phyloP scores from a whole-genome alignment of 257 asterid species.

The Thymus quinquecostatus region DNA sequence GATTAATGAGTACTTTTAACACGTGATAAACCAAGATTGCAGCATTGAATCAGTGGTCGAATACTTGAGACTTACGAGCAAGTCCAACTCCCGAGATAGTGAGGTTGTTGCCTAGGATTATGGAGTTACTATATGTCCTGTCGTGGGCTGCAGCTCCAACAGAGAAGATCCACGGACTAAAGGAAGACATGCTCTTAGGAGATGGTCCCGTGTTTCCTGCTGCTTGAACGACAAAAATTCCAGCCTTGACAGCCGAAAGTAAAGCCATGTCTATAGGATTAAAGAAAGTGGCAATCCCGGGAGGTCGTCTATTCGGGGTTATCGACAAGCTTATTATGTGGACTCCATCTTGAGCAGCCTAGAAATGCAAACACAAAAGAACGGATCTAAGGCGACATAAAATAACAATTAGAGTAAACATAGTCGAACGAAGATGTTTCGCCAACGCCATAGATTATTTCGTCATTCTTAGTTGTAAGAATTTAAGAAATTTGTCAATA shows the following conservation, averaged over 20 bases:
- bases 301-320: conserved; percentile 98
- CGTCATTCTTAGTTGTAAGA: not conserved
- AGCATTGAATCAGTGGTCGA: not conserved
- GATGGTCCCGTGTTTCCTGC: conserved; percentile 99
- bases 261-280: conserved; percentile 99
- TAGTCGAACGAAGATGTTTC: too few relatives aligned
- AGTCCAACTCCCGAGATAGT: conserved; percentile 95
- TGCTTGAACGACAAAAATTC: conserved; percentile 94
- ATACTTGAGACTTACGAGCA: conserved; percentile 71
- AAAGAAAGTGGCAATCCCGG: conserved; percentile 95
- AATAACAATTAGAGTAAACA: not conserved
- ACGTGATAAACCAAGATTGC: not conserved
- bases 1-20: not conserved
- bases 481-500: conserved; percentile 6
- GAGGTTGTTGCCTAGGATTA: conserved; percentile 80
- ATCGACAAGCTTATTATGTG: conserved; percentile 91
- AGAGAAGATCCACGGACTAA: conserved; percentile 96
- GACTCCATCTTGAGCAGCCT: conserved; percentile 99
- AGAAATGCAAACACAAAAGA: conserved; percentile 28
- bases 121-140: conserved; percentile 78
- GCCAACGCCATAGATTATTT: not conserved
- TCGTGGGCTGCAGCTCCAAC: conserved; percentile 98
- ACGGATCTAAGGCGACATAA: not conserved
- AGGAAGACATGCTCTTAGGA: conserved; percentile 87
- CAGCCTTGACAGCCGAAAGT: conserved; percentile 79